Conservation (phyloP, 305 asterid genomes). For the Withania somnifera region DNA sequence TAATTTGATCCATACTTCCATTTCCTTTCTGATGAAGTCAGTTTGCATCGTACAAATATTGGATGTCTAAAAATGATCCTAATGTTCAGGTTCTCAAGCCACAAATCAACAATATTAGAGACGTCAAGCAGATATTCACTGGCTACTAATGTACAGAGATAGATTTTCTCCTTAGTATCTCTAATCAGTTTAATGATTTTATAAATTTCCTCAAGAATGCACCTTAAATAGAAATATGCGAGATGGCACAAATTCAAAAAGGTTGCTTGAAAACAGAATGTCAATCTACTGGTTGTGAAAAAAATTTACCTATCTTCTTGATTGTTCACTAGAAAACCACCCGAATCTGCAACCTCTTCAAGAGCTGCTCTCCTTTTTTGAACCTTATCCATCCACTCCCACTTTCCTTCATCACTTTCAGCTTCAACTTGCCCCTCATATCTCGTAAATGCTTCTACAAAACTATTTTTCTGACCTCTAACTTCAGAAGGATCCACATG, state of each 20-base stretch:
- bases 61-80: neutral
- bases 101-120: neutral
- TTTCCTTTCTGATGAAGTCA: neutral
- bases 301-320: neutral
- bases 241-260: neutral
- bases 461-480: constrained; percentile 1
- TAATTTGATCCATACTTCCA: neutral
- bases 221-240: neutral
- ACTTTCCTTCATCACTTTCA: constrained; percentile 1
- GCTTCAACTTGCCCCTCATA: neutral
- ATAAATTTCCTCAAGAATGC: neutral
- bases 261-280: neutral
- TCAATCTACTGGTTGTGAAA: neutral
- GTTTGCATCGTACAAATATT: neutral
- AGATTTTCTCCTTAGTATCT: neutral
- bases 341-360: constrained; percentile 3
- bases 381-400: neutral
- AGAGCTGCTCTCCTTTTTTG: constrained; percentile 1
- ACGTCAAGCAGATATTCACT: neutral
- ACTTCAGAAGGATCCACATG: constrained; percentile 11
- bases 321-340: neutral
- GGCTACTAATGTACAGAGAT: neutral
- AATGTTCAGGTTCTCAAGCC: neutral
- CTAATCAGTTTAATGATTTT: neutral
- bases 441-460: constrained; percentile 3